Evolutionary conservation across 148 eudicot species (phyloP), one percentile per base, ranked within the genome.

Genomic region (Camellia lanceoleosa): DNA sequence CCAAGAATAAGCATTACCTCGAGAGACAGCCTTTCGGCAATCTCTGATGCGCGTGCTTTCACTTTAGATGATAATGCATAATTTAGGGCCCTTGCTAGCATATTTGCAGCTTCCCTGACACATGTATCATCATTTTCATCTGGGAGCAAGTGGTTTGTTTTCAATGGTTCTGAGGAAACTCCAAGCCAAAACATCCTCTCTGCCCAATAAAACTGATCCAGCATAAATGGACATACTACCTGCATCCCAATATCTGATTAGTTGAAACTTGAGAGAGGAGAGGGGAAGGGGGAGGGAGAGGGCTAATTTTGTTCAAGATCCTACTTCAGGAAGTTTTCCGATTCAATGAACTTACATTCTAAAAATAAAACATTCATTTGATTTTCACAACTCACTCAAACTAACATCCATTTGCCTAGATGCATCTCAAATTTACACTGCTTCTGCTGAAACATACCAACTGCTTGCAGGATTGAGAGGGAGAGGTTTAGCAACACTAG

Each of bases 131-230:
- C 87, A 80, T 82, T 80, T 82, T 81, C 77, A 55, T 85, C 93
- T 0, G 95, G 97, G 74, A 97, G 80, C 87, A 97, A 78, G 44
- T 85, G 83, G 67, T 84, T 75, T 83, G 84, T 86, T 62, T 89
- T 85, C 41, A 97, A 77, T 44, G 98, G 97, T 80, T 91, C 90
- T 30, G 97, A 91, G 51, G 97, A 88, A 86, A 97, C 97, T 82
- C 99, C 99, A 73, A 97, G 88, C 98, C 97, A 97, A 84, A 68
- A 90, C 98, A 94, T 97, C 87, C 98, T 92, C 82, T 97, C 98
- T 30, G 97, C 98, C 99, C 99, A 94, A 69, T 97, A 97, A 80
- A 93, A 94, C 79, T 97, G 98, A 87, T 97, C 98, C 77, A 92
- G 87, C 86, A 92, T 89, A 82, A 92, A 92, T 12, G 99, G 99